Conservation (phyloP, 2,329 filamentous ascomycete genomes). For the Penicillium sclerotiorum region DNA sequence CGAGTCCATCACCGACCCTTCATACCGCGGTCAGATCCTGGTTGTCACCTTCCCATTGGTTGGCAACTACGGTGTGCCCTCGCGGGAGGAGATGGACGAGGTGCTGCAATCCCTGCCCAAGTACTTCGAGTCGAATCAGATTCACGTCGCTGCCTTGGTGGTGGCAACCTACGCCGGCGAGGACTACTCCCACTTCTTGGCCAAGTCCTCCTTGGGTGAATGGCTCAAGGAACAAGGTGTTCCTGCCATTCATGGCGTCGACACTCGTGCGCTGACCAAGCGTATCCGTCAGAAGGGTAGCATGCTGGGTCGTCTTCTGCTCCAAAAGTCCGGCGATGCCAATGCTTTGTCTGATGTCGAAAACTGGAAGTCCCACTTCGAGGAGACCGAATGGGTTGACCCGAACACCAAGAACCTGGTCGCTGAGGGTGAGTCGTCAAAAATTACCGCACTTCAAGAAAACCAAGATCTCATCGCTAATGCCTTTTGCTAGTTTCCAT, state of each 20-base stretch:
- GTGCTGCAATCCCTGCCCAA: slow-evolving; percentile 83
- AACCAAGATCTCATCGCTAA: slow-evolving; percentile 25
- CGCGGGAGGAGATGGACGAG: slow-evolving; percentile 79
- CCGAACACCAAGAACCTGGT: slow-evolving; percentile 93
- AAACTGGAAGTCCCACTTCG: slow-evolving; percentile 65
- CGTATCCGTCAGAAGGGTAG: slow-evolving; percentile 90
- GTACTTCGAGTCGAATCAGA: slow-evolving; percentile 88
- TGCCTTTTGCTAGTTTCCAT: slow-evolving; percentile 70
- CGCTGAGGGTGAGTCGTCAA: slow-evolving; percentile 73
- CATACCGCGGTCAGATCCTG: slow-evolving; percentile 90
- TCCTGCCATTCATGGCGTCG: slow-evolving; percentile 91
- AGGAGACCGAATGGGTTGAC: slow-evolving; percentile 83
- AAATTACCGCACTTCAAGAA: slow-evolving; percentile 30
- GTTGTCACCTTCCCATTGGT: slow-evolving; percentile 95
- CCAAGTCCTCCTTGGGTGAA: slow-evolving; percentile 82
- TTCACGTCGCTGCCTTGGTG: slow-evolving; percentile 91
- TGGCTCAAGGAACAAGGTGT: slow-evolving; percentile 97
- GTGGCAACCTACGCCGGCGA: slow-evolving; percentile 91
- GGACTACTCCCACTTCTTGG: slow-evolving; percentile 92
- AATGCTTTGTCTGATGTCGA: slow-evolving; percentile 40
- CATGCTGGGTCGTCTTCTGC: slow-evolving; percentile 89
- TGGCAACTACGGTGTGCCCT: slow-evolving; percentile 96
- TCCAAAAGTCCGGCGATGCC: slow-evolving; percentile 61
- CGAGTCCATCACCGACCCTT: slow-evolving; percentile 87
- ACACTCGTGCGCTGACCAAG: slow-evolving; percentile 92